Conservation (phyloP, 305 asterid species). For the Fraxinus floribunda region DNA sequence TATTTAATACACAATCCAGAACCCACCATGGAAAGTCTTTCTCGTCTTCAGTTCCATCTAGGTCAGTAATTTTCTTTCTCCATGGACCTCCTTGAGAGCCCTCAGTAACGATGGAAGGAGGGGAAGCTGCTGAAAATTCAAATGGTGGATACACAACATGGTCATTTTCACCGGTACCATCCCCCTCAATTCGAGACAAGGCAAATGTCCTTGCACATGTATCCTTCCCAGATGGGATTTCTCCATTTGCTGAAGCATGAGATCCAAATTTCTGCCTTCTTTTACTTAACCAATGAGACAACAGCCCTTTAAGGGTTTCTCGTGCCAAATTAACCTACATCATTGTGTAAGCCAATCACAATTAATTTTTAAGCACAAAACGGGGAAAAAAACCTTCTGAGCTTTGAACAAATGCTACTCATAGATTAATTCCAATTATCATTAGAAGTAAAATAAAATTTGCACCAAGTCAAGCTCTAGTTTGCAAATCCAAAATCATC, state of each 20-base stretch:
- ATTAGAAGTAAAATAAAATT: slow-evolving; percentile 1
- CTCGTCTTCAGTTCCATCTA: slow-evolving; percentile 93
- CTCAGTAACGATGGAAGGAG: slow-evolving; percentile 91
- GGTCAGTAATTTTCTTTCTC: slow-evolving; percentile 87
- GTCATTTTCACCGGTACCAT: slow-evolving; percentile 69
- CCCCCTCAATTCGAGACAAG: slow-evolving; percentile 66
- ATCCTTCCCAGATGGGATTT: slow-evolving; percentile 69
- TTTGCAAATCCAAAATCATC: not conserved
- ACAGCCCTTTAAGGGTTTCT: slow-evolving; percentile 89
- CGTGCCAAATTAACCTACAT: slow-evolving; percentile 83
- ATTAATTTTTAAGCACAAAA: not conserved
- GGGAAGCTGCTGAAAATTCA: slow-evolving; percentile 68
- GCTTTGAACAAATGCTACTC: not conserved
- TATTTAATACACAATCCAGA: slow-evolving; percentile 78
- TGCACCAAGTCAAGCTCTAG: not conserved
- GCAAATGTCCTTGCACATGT: slow-evolving; percentile 52
- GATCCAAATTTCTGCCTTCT: slow-evolving; percentile 74
- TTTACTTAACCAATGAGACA: slow-evolving; percentile 83
- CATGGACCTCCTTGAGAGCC: slow-evolving; percentile 92
- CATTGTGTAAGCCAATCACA: slow-evolving; percentile 12
- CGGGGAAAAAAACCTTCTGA: not conserved
- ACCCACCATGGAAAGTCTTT: slow-evolving; percentile 95
- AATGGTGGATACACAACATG: slow-evolving; percentile 77
- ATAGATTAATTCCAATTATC: slow-evolving; percentile 10
- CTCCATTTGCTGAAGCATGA: slow-evolving; percentile 62